These are phyloP conservation scores for Colletotrichum agaves DNA, from an alignment of 2,329 filamentous ascomycete genomes.

Conservation along the genomic window DNA sequence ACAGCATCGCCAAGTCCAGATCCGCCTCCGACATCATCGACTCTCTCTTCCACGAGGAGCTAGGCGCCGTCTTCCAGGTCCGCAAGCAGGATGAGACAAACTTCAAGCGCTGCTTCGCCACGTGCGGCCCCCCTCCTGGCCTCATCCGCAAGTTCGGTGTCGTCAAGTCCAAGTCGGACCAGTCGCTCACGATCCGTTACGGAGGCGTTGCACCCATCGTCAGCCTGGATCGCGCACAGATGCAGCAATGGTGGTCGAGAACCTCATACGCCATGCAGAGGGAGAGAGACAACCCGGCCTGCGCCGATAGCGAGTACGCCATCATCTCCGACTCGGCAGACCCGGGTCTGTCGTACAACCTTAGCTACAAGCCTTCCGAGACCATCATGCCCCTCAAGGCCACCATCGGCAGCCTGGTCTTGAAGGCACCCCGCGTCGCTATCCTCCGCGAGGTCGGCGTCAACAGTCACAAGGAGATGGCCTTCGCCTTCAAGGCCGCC, in stretches of 20 bases:
- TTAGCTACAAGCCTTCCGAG: conserved; percentile 83
- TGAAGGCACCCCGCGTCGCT: conserved; percentile 77
- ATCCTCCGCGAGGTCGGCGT: conserved; percentile 96
- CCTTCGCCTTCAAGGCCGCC: conserved; percentile 91
- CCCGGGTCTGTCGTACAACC: conserved; percentile 85
- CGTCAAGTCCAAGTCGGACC: conserved; percentile 75
- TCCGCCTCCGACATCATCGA: conserved; percentile 74
- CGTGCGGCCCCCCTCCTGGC: conserved; percentile 83
- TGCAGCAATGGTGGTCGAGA: conserved; percentile 89
- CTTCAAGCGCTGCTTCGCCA: conserved; percentile 91
- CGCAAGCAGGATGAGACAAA: conserved; percentile 84
- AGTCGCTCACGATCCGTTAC: conserved; percentile 81
- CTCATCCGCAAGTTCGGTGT: conserved; percentile 87
- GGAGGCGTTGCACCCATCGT: conserved; percentile 73
- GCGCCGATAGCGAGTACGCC: conserved; percentile 84
- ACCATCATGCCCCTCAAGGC: conserved; percentile 74
- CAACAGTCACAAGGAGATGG: conserved; percentile 97
- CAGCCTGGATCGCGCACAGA: conserved; percentile 73
- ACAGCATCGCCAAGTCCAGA: conserved; percentile 73
- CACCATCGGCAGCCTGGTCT: conserved; percentile 62
- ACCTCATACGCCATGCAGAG: conserved; percentile 94
- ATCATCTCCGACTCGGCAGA: conserved; percentile 80
- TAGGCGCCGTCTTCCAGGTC: conserved; percentile 96
- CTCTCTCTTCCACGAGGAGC: conserved; percentile 93
- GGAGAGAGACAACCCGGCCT: conserved; percentile 86